A percentile compares a stretch with the other conserved stretches of the same genome.
Evolutionary conservation across 805 yeast genomes (phyloP).

Genomic region (Monosporozyma aquatica): DNA sequence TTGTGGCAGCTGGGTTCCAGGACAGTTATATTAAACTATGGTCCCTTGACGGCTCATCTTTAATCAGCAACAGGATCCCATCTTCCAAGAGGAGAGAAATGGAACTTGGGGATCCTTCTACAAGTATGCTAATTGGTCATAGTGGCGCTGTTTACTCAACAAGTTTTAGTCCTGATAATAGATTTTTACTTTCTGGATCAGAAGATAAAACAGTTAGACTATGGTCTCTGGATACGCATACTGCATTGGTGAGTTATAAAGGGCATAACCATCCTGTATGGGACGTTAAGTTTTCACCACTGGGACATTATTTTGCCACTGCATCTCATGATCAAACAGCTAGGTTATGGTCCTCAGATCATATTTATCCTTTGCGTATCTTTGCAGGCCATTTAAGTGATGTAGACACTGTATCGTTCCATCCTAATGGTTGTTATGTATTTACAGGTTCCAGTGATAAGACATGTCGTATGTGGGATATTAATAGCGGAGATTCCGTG

Average conservation of each 20-base stretch:
- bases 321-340: conserved; percentile 98
- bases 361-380: conserved; percentile 87
- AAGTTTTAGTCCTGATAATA: conserved; percentile 84
- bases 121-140: conserved; percentile 62
- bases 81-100: conserved; percentile 37
- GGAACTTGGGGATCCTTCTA: conserved; percentile 22
- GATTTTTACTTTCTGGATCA: conserved; percentile 68
- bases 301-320: conserved; percentile 97
- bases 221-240: conserved; percentile 89
- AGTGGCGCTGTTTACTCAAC: conserved; percentile 89
- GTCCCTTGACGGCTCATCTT: conserved; percentile 86
- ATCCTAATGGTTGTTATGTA: conserved; percentile 90
- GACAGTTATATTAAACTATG: conserved; percentile 86
- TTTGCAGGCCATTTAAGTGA: conserved; percentile 97
- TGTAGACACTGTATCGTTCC: conserved; percentile 90
- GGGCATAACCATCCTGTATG: conserved; percentile 96
- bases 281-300: conserved; percentile 92
- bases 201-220: conserved; percentile 88
- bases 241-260: conserved; percentile 84
- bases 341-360: conserved; percentile 95
- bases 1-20: conserved; percentile 90
- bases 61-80: conserved; percentile 55
- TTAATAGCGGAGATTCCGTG: conserved; percentile 77
- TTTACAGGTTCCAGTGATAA: conserved; percentile 94
- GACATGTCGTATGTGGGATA: conserved; percentile 98